Conservation (phyloP, 1,284 basidiomycete genomes). For the Inonotus obliquus region DNA sequence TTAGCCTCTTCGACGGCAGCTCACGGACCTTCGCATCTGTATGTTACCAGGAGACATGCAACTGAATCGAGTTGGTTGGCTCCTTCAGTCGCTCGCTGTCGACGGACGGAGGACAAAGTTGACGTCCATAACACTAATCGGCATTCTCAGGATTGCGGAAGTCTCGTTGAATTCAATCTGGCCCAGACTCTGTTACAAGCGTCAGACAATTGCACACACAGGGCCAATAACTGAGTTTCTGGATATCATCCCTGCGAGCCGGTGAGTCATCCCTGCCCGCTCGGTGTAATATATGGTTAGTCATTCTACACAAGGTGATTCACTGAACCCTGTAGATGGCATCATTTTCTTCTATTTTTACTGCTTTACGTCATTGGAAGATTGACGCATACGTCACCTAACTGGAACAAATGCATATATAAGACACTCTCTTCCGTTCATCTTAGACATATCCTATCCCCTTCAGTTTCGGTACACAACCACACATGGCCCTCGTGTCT, state of each 20-base stretch:
- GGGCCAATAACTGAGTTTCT: conserved; percentile 15
- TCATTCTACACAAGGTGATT: too few species aligned
- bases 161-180: conserved; percentile 17
- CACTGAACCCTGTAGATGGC: too few species aligned
- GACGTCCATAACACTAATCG: conserved; percentile 14
- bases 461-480: too few species aligned
- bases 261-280: conserved; percentile 11
- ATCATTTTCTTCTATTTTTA: too few species aligned
- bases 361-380: too few species aligned
- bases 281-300: too few species aligned
- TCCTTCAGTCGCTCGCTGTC: conserved; percentile 12
- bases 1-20: neutral
- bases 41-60: conserved; percentile 16
- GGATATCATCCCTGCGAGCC: conserved; percentile 14
- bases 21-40: conserved; percentile 10
- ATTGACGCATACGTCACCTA: too few species aligned
- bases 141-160: conserved; percentile 9
- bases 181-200: conserved; percentile 10
- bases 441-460: too few species aligned
- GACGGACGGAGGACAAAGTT: conserved; percentile 8
- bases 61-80: conserved; percentile 14
- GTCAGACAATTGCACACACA: conserved; percentile 10
- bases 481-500: too few species aligned
- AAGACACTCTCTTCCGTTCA: too few species aligned
- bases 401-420: too few species aligned